Evolutionary conservation across 345 rosid species (phyloP).

Genomic region (Erucastrum elatum): DNA sequence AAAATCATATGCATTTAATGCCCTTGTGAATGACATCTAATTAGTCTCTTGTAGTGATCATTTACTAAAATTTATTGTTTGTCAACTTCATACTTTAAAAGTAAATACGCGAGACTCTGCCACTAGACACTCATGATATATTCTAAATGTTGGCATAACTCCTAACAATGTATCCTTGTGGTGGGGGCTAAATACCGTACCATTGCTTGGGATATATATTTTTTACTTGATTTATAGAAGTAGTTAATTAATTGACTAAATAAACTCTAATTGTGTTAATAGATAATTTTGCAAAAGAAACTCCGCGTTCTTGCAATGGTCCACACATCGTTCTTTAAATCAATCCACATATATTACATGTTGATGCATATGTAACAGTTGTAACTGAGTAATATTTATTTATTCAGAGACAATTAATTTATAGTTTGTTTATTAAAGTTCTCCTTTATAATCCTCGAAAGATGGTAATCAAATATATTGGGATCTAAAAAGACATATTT

Average conservation of each 20-base stretch:
- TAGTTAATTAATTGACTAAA: slow-evolving; percentile 8
- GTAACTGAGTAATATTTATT: neutral
- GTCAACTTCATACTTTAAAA: neutral
- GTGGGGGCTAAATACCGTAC: slow-evolving; percentile 39
- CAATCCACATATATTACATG: neutral
- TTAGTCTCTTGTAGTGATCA: neutral
- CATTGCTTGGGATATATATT: slow-evolving; percentile 26
- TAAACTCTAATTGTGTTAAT: neutral
- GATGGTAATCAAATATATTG: slow-evolving; percentile 24
- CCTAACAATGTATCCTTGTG: slow-evolving; percentile 31
- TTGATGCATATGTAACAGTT: neutral
- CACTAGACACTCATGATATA: slow-evolving; percentile 33
- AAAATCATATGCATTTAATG: neutral
- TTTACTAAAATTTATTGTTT: neutral
- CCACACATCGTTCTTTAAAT: too few relatives aligned
- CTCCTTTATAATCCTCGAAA: neutral
- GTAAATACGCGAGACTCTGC: slow-evolving; percentile 17
- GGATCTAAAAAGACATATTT: slow-evolving; percentile 31
- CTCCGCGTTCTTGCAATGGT: too few relatives aligned
- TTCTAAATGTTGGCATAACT: slow-evolving; percentile 42
- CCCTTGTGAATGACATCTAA: neutral
- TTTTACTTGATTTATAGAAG: neutral
- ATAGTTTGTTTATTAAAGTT: neutral
- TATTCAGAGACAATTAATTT: neutral
- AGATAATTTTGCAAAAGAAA: too few relatives aligned